Base-by-base conservation (phyloP, 768 basidiomycete species). In the Collybia sp. region DNA sequence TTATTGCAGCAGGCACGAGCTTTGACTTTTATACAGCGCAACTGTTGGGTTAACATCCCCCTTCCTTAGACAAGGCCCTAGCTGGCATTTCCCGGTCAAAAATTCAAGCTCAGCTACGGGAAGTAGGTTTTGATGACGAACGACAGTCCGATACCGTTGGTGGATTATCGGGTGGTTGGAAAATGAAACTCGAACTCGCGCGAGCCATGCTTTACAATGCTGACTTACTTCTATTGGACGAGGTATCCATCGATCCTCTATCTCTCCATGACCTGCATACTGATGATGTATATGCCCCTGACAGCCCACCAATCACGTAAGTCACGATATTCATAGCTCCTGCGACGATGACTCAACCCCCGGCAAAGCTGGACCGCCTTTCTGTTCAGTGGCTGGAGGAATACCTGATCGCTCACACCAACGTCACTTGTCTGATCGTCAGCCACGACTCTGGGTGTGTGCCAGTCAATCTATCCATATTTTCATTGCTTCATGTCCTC, bases 131-230 rank as follows among this genome's bases (percentile, higher is more conserved):
- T 61, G 87, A 93, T 58, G 89, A 88, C 54, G 76, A 71, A 40
- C 78, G 90, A 48, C 94, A 97, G 68, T 68, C 77, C 34, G 89
- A 95, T 56, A 70, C 79, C 43, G 93, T 97, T 49, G 92, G 88
- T 40, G 85, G 89, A 35, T 72, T 97, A 50, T 96, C 93, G 12
- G 95, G 95, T 58, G 94, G 95, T 36, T 98, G 94, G 94, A 98
- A 98, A 73, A 97, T 98, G 94, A 96, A 96, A 67, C 79, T 97
- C 44, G 94, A 97, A 63, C 77, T 98, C 34, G 93, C 92, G 6
- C 75, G 94, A 54, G 95, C 94, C 11, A 98, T 98, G 93, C 71
- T 97, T 42, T 94, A 95, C 71, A 93, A 94, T 56, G 94, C 89
- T 10, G 88, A 90, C 66, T 71, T 90, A 31, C 73, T 90, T 11